Evolutionary conservation across 495 filamentous ascomycete genomes (phyloP).

Genomic region (Penicillium malachiteum): DNA sequence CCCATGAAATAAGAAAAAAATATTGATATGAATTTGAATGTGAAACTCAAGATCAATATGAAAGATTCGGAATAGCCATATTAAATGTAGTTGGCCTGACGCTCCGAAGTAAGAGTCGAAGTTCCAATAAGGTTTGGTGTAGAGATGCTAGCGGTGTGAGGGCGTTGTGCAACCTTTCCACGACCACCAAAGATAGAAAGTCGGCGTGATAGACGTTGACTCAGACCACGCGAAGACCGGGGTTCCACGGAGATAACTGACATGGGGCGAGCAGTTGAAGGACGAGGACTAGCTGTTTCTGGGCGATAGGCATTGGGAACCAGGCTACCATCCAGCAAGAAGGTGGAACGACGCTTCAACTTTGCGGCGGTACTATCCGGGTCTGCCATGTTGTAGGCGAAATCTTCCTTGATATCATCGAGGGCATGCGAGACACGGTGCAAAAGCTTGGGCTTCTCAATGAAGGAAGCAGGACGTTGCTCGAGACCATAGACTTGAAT

Average conservation of each 20-base stretch:
- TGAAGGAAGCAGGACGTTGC: slow-evolving; percentile 38
- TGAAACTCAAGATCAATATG: background rate
- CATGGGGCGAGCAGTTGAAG: slow-evolving; percentile 21
- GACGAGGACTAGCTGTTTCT: slow-evolving; percentile 17
- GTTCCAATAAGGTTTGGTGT: slow-evolving; percentile 42
- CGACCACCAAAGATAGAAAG: slow-evolving; percentile 23
- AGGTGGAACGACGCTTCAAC: slow-evolving; percentile 35
- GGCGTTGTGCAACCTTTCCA: slow-evolving; percentile 6
- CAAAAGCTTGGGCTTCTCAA: slow-evolving; percentile 33
- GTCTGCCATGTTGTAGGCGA: slow-evolving; percentile 28
- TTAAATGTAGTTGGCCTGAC: slow-evolving; percentile 15
- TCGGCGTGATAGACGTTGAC: slow-evolving; percentile 27
- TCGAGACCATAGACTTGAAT: slow-evolving; percentile 41
- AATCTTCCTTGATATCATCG: slow-evolving; percentile 43
- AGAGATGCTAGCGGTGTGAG: slow-evolving; percentile 33
- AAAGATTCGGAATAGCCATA: background rate
- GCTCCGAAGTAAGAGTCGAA: slow-evolving; percentile 12
- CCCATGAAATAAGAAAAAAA: too few relatives aligned
- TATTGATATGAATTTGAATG: too few relatives aligned
- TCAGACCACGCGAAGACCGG: slow-evolving; percentile 21
- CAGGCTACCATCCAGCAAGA: slow-evolving; percentile 21
- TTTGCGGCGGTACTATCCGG: slow-evolving; percentile 26
- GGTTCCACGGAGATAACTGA: slow-evolving; percentile 31
- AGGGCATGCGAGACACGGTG: slow-evolving; percentile 41
- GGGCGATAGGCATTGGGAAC: slow-evolving; percentile 3